Evolutionary conservation across 2,329 filamentous ascomycete genomes (phyloP), one percentile per base, ranked within the genome.

Genomic region (Verticillium nonalfalfae): DNA sequence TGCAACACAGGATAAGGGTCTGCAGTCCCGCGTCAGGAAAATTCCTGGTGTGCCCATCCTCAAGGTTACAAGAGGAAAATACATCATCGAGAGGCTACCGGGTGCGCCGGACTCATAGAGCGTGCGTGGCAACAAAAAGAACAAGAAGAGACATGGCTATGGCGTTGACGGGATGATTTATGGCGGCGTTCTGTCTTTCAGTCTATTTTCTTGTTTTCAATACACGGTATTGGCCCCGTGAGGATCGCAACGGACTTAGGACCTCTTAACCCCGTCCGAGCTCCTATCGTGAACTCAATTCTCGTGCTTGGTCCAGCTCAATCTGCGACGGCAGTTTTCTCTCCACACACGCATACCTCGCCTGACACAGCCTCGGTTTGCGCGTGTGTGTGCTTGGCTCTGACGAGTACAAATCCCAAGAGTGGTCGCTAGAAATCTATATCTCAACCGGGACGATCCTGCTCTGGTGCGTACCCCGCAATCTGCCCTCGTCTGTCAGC

Each of bases 31-130:
- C 61, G 83, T 97, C 69, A 83, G 93, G 65, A 97, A 97, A 78
- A 59, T 66, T 3, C 63, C 63, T 9, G 64, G 64, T 58, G 58
- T 61, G 1, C 60, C 62, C 26, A 86, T 91, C 68, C 83, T 97
- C 81, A 92, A 88, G 70, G 91, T 95, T 34, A 90, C 90, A 6
- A 85, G 91, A 70, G 92, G 91, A 56, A 97, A 97, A 76, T 98
- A 97, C 76, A 89, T 94, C 57, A 95, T 99, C 70, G 95, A 98
- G 81, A 86, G 93, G 69, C 76, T 97, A 65, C 93, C 93, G 5
- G 90, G 93, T 75, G 91, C 91, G 40, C 90, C 91, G 38, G 88
- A 93, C 57, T 76, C 54, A n/a, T 34, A 34, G 26, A 26, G 26
- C 26, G 26, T 26, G 26, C 26, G 26, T 26, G 26, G 26, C 26